phyloP scores from a whole-genome alignment of 2,329 filamentous ascomycete genomes.

The Phialophora expanda region DNA sequence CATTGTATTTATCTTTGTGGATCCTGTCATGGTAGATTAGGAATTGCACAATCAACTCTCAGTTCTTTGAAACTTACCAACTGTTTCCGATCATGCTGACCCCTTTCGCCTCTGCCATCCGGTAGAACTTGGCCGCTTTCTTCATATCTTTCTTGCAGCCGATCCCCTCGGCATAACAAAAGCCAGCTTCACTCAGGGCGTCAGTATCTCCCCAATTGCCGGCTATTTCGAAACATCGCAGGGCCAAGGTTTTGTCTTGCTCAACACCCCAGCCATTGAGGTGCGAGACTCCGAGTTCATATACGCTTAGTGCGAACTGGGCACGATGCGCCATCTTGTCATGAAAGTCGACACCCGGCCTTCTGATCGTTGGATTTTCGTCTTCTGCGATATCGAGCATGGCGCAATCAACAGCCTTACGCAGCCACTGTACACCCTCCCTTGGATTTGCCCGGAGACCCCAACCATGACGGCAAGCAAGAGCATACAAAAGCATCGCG shows the following conservation, averaged over 20 bases:
- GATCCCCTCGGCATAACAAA: slow-evolving; percentile 91
- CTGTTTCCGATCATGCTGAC: slow-evolving; percentile 98
- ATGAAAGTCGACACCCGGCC: slow-evolving; percentile 63
- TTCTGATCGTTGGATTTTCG: slow-evolving; percentile 63
- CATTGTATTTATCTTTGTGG: slow-evolving; percentile 40
- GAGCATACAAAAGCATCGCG: slow-evolving; percentile 92
- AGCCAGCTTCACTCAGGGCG: slow-evolving; percentile 90
- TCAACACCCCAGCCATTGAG: slow-evolving; percentile 98
- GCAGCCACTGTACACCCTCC: slow-evolving; percentile 90
- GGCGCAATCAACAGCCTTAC: slow-evolving; percentile 85
- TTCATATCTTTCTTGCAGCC: slow-evolving; percentile 96
- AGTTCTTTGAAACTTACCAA: slow-evolving; percentile 67
- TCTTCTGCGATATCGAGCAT: slow-evolving; percentile 83
- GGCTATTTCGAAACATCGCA: slow-evolving; percentile 95
- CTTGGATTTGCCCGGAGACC: slow-evolving; percentile 91
- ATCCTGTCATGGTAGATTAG: slow-evolving; percentile 32
- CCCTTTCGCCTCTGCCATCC: slow-evolving; percentile 86
- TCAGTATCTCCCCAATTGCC: slow-evolving; percentile 95
- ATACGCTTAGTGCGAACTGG: slow-evolving; percentile 93
- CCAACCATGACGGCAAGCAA: slow-evolving; percentile 96
- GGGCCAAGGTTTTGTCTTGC: slow-evolving; percentile 83
- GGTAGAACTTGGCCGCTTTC: slow-evolving; percentile 89
- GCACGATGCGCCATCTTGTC: slow-evolving; percentile 85
- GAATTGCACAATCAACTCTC: not conserved
- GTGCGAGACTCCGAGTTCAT: slow-evolving; percentile 93